phyloP scores from a whole-genome alignment of 495 filamentous ascomycete genomes.

The Margaritispora aquatica region DNA sequence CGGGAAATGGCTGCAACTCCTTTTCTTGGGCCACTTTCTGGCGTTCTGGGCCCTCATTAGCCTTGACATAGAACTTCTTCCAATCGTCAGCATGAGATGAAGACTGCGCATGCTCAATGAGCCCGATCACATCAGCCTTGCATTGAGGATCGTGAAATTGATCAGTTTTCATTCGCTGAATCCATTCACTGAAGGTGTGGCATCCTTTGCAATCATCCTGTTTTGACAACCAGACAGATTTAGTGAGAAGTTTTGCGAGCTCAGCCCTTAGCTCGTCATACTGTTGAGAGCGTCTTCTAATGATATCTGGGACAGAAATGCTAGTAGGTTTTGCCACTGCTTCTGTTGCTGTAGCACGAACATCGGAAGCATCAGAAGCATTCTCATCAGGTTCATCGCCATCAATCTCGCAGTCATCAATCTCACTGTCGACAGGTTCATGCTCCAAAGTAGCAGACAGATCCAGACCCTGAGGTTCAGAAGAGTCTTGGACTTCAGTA shows the following conservation, averaged over 20 bases:
- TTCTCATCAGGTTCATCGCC: too few relatives aligned
- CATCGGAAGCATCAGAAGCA: too few relatives aligned
- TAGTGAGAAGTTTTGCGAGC: slow-evolving; percentile 43
- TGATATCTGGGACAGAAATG: too few relatives aligned
- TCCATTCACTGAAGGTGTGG: neutral
- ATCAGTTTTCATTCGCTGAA: neutral
- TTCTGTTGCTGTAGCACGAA: too few relatives aligned
- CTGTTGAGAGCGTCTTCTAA: neutral
- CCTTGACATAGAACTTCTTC: neutral
- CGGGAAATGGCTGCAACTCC: neutral
- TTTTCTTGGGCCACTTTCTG: neutral
- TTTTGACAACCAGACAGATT: slow-evolving; percentile 11
- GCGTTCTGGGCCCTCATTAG: neutral
- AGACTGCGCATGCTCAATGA: neutral
- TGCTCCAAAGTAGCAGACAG: too few relatives aligned
- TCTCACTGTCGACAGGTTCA: too few relatives aligned
- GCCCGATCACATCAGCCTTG: neutral
- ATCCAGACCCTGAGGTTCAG: neutral
- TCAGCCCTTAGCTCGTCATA: slow-evolving; percentile 35
- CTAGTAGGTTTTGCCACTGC: too few relatives aligned
- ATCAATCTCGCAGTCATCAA: too few relatives aligned
- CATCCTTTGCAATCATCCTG: neutral
- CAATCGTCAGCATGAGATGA: neutral
- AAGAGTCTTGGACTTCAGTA: neutral
- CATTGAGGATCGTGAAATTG: neutral